These are phyloP conservation scores for Thozetella sp. DNA, from an alignment of 495 filamentous ascomycete genomes.

Conservation along the genomic window DNA sequence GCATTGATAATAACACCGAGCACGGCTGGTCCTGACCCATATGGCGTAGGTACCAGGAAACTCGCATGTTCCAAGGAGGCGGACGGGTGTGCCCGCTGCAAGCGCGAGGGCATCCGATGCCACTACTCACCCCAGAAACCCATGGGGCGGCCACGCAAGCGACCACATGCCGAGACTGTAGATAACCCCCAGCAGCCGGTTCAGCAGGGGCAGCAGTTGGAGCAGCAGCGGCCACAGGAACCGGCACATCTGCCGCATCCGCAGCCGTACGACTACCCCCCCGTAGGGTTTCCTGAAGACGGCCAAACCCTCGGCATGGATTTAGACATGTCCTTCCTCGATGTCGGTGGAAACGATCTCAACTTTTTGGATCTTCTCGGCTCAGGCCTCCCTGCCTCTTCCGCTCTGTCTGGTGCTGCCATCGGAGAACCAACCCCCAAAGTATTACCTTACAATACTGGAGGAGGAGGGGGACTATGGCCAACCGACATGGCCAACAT, in stretches of 20 bases:
- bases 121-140: slow-evolving; percentile 62
- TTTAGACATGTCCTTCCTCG: slow-evolving; percentile 32
- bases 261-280: background rate
- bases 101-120: slow-evolving; percentile 52
- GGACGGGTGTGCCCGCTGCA: slow-evolving; percentile 58
- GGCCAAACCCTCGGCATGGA: slow-evolving; percentile 20
- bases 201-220: background rate
- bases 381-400: slow-evolving; percentile 6
- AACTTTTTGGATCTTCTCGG: slow-evolving; percentile 31
- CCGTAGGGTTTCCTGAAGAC: slow-evolving; percentile 13
- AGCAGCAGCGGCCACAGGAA: background rate
- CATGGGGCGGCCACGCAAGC: slow-evolving; percentile 64
- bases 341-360: slow-evolving; percentile 24
- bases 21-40: slow-evolving; percentile 19
- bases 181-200: background rate
- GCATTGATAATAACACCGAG: background rate
- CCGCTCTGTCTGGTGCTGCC: background rate
- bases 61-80: slow-evolving; percentile 62
- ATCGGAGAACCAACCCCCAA: background rate
- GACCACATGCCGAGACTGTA: slow-evolving; percentile 38
- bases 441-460: background rate
- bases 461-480: slow-evolving; percentile 3
- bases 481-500: slow-evolving; percentile 9
- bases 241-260: background rate
- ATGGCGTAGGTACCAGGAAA: slow-evolving; percentile 53